Base-by-base conservation (phyloP, 306 rosid genomes). In the Leucaena leucocephala region DNA sequence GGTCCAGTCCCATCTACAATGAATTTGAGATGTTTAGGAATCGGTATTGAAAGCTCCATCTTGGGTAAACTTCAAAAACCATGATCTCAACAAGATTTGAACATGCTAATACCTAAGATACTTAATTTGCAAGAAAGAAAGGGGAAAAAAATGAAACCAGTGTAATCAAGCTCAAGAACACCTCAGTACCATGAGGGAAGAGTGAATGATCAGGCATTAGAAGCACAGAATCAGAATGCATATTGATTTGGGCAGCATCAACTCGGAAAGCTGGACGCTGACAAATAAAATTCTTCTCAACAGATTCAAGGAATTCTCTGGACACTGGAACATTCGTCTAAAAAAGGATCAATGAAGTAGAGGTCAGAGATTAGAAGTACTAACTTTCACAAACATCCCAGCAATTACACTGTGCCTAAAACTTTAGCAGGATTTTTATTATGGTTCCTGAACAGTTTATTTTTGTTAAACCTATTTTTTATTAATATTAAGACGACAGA, bases 261-360 rank as follows among this genome's bases (percentile, higher is more conserved):
- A 93, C 92, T 79, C 99, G 84, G 87, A 89, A 90, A 78, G 87
- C 80, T 75, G 98, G 99, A 76, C 99, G 98, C 81, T 90, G 89
- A 79, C 58, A 40, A 55, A 78, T 46, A 27, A 89, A 80, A 42
- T 88, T 86, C 77, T 82, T 84, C 84, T 86, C 97, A 74, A 86
- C 76, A 0, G 79, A 77, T 85, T 91, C 88, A 69, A 93, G 87
- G 82, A 93, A 96, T 54, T 78, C 93, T 76, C 77, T 84, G 21
- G 94, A 75, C 46, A 86, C 98, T 68, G 12, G 80, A 43, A 89
- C 85, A 44, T 83, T 88, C 72, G 75, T 87, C 98, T 95, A 82
- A 81, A 58, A 77, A 54, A 50, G 74, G 66, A 50, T 17, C 61
- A 82, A 69, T 59, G 71, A 59, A 74, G 57, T 36, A 39, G 52